Conservation (phyloP, 2,329 filamentous ascomycete species). For the Neofusicoccum umdonicola region DNA sequence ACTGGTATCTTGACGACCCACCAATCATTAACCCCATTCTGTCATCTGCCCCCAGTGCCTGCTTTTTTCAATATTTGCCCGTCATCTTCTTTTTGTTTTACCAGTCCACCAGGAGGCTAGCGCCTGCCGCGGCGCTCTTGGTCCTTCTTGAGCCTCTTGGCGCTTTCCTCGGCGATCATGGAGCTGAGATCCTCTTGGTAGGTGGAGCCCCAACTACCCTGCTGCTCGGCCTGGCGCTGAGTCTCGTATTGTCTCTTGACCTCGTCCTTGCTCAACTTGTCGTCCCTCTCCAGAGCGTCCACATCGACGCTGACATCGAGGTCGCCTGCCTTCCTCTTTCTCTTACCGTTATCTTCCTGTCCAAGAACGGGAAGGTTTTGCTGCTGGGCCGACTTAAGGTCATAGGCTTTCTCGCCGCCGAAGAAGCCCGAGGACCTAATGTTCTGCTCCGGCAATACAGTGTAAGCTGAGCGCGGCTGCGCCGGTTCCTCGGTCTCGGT, state of each 20-base stretch:
- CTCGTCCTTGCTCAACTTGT: constrained; percentile 81
- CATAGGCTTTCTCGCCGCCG: constrained; percentile 89
- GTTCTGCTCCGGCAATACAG: constrained; percentile 84
- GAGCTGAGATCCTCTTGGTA: constrained; percentile 89
- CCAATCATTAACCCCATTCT: not conserved
- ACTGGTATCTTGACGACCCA: constrained; percentile 15
- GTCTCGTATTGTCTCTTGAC: constrained; percentile 77
- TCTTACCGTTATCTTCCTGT: constrained; percentile 71
- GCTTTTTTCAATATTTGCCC: not conserved
- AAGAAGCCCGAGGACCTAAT: constrained; percentile 90
- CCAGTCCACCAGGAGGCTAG: constrained; percentile 18
- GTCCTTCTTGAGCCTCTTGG: constrained; percentile 86
- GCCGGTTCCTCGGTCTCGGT: constrained; percentile 82
- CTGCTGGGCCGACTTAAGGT: constrained; percentile 62
- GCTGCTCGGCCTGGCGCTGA: constrained; percentile 60
- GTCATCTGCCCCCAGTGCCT: not conserved
- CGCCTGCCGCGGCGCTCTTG: constrained; percentile 70
- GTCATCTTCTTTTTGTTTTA: constrained; percentile 12
- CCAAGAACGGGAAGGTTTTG: constrained; percentile 71
- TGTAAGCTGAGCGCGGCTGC: constrained; percentile 76
- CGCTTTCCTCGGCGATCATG: constrained; percentile 91
- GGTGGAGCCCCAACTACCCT: constrained; percentile 65
- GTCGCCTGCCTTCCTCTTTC: constrained; percentile 89
- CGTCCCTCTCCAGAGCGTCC: constrained; percentile 71
- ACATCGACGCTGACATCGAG: constrained; percentile 89